Conservation (phyloP, 768 basidiomycete genomes). For the Tephrocybe rancida region DNA sequence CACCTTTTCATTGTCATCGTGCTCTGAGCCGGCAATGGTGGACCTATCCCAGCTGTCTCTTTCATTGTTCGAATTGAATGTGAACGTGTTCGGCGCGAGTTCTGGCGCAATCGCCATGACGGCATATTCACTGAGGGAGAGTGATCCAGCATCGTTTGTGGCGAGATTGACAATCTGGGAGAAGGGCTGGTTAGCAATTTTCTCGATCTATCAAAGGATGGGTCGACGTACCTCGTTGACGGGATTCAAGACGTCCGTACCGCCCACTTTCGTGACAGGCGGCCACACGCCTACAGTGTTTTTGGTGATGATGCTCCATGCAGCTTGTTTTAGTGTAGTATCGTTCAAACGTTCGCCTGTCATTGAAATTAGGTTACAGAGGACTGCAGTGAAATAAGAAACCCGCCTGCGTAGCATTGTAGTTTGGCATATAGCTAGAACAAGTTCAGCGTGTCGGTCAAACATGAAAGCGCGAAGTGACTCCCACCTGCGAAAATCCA, state of each 20-base stretch:
- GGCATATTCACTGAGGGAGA: conserved; percentile 36
- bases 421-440: conserved; percentile 38
- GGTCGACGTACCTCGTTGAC: conserved; percentile 36
- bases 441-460: background rate
- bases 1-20: conserved; percentile 7
- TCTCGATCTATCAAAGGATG: conserved; percentile 2
- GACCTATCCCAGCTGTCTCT: conserved; percentile 19
- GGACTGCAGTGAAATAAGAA: too few relatives aligned
- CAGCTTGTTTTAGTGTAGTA: conserved; percentile 31
- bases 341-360: conserved; percentile 33
- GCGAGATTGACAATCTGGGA: conserved; percentile 34
- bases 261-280: conserved; percentile 41
- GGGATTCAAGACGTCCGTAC: conserved; percentile 48
- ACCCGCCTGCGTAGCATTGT: conserved; percentile 39
- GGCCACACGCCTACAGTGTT: conserved; percentile 36
- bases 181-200: background rate
- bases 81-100: conserved; percentile 26
- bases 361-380: background rate
- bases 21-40: conserved; percentile 14
- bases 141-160: conserved; percentile 36
- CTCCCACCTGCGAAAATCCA: conserved; percentile 30
- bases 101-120: conserved; percentile 38
- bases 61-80: background rate
- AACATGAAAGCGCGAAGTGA: background rate
- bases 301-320: conserved; percentile 32